Evolutionary conservation across 2,329 filamentous ascomycete species (phyloP), one percentile per base, ranked within the genome.

Genomic region (Trichothecium roseum): DNA sequence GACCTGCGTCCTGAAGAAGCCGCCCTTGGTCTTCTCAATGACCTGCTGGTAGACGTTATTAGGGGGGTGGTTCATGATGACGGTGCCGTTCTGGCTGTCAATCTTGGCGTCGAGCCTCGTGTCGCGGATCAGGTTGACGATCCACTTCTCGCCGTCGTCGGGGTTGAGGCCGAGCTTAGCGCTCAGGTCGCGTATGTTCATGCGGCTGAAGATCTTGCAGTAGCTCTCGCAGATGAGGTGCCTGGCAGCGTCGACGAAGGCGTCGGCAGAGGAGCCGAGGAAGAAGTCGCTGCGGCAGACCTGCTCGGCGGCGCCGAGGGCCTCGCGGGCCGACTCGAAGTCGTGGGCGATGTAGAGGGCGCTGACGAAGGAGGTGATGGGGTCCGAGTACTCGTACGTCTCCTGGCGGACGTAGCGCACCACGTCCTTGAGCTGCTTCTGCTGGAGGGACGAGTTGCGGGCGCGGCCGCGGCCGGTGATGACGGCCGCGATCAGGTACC

Each of bases 141-240:
- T 98, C 91, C 91, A 98, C 72, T 98, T 98, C 78, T 98, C 91
- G 52, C 91, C 91, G 55, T 96, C 91, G 55, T 94, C 86, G 52
- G 88, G 81, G 57, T 83, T 86, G 45, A 98, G 73, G 46, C 89
- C 91, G 41, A 98, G 78, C 58, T 91, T 84, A 44, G 79, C 82
- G 45, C 87, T 94, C 40, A 98, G 76, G 52, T 96, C 91, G 74
- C 88, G 87, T 60, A 98, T 96, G 60, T 96, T 89, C 58, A 98
- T 98, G 51, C 89, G 77, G 57, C 94, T 87, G 63, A 96, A 93
- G 59, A 98, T 98, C 77, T 96, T 96, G 84, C 91, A 98, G 74
- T 98, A 98, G 60, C 80, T 87, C 71, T 98, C 91, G 37, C 89
- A 96, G 60, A 98, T 96, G 41, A 98, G 72, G 69, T 98, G 91